These are phyloP conservation scores for Penstemon eatonii DNA, from an alignment of 257 asterid species.

Conservation along the genomic window DNA sequence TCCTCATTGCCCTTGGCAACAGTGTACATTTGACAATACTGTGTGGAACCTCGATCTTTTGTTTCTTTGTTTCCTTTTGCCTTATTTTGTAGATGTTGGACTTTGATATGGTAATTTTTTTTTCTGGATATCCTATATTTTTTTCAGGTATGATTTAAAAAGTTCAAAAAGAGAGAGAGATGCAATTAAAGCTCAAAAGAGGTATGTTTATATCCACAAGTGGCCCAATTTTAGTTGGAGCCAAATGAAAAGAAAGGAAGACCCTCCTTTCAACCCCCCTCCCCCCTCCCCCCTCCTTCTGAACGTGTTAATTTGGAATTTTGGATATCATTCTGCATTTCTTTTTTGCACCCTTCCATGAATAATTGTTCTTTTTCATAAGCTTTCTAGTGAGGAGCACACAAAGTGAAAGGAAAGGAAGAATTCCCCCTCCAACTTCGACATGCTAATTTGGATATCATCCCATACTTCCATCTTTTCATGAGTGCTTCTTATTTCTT, in stretches of 20 bases:
- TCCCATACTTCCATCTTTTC: background rate
- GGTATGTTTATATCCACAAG: conserved; percentile 40
- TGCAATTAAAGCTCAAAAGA: conserved; percentile 52
- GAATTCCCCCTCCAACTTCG: background rate
- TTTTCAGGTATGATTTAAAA: conserved; percentile 68
- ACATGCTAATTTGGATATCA: background rate
- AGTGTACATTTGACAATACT: background rate
- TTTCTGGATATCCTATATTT: conserved; percentile 17
- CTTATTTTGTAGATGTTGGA: background rate
- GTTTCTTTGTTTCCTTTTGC: background rate
- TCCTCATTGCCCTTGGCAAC: background rate
- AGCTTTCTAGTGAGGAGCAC: background rate
- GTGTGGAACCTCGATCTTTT: conserved; percentile 3
- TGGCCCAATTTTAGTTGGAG: conserved; percentile 23
- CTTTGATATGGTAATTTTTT: conserved; percentile 12
- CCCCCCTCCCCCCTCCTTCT: background rate
- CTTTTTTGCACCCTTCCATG: background rate
- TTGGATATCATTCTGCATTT: background rate
- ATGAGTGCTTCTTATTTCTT: background rate
- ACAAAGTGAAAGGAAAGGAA: conserved; percentile 1
- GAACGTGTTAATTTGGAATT: background rate
- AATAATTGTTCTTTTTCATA: background rate
- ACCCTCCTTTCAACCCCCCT: background rate
- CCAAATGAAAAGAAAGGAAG: conserved; percentile 1
- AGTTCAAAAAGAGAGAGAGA: conserved; percentile 71